Percentiles rank a stretch among this genome's conserved stretches.
Conservation (phyloP, 345 rosid genomes). For the Hibiscus tridactylites region DNA sequence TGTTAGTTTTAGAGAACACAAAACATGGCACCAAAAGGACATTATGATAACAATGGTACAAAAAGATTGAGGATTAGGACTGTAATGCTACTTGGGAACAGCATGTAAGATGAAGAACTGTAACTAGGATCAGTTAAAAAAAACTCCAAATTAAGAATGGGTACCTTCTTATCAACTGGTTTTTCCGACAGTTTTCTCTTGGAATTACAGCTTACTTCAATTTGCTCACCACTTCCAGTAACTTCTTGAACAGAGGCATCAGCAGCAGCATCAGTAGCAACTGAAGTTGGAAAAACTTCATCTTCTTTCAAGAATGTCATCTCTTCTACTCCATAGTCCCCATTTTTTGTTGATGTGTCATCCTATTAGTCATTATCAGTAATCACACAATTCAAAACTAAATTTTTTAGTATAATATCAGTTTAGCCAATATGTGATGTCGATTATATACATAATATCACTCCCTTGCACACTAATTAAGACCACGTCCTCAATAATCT, state of each 20-base stretch:
- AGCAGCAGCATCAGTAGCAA: constrained; percentile 13
- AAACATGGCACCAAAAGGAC: neutral
- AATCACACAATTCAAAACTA: constrained; percentile 14
- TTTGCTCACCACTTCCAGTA: constrained; percentile 28
- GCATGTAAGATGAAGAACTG: neutral
- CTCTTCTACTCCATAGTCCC: constrained; percentile 56
- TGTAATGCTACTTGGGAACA: neutral
- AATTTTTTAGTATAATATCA: neutral
- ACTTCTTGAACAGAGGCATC: constrained; percentile 34
- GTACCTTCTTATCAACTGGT: constrained; percentile 62
- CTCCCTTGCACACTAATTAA: neutral
- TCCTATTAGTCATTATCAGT: constrained; percentile 31
- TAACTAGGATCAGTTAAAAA: neutral
- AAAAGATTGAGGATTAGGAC: neutral
- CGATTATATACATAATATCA: neutral
- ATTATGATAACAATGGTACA: neutral
- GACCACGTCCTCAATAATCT: neutral
- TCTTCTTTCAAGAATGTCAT: constrained; percentile 80
- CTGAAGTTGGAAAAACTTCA: constrained; percentile 47
- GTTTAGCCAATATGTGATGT: neutral
- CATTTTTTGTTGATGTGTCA: constrained; percentile 22
- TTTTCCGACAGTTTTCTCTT: constrained; percentile 66
- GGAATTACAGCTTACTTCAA: constrained; percentile 34
- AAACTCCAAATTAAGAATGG: neutral
- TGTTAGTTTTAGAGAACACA: neutral